Evolutionary conservation across 495 filamentous ascomycete genomes (phyloP), one percentile per base, ranked within the genome.

Genomic region (Annulohypoxylon stygium): DNA sequence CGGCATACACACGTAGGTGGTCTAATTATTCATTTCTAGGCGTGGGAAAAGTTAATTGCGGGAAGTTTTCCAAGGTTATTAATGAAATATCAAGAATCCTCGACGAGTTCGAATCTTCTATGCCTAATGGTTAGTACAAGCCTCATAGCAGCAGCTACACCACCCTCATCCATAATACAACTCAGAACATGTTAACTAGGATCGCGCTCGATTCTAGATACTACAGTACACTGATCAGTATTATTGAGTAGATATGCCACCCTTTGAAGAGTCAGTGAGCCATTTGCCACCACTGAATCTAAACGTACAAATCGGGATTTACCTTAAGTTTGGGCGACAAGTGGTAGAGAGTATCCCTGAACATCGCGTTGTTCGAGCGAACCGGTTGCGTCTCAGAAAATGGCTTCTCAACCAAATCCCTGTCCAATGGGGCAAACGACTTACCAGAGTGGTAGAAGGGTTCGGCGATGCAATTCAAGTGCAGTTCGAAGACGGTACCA

Each of bases 401-500:
- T 76, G 78, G 64, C 76, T 85, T 9, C 67, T 69, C 18, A 74
- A 73, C 10, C 26, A 69, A 16, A 45, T 84, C 1, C 69, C 79
- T 4, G 79, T 85, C 9, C 74, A 76, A 12, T 84, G 77, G 75
- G 77, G 76, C 10, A 85, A 81, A 60, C 37, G 51, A 50, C 71
- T 75, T 10, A 25, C 57, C 7, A 30, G 47, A 18, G 67, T 82
- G 7, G 78, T 82, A 9, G 78, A 79, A 61, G 73, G 80, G 41
- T 69, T 57, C 11, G 81, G 58, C 25, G 87, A 81, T 53, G 86
- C 88, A 75, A 81, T 92, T 36, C 88, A 85, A 47, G 88, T 87
- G 45, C 89, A 88, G 78, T 94, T 94, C 85, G 89, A 89, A 37
- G 93, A 93, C 76, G 88, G 89, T 55, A 86, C 86, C 16, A 88